Percentiles rank a stretch among this genome's conserved stretches.
These are phyloP conservation scores for Clarireedia monteithiana DNA, from an alignment of 2,329 filamentous ascomycete genomes.

Conservation along the genomic window DNA sequence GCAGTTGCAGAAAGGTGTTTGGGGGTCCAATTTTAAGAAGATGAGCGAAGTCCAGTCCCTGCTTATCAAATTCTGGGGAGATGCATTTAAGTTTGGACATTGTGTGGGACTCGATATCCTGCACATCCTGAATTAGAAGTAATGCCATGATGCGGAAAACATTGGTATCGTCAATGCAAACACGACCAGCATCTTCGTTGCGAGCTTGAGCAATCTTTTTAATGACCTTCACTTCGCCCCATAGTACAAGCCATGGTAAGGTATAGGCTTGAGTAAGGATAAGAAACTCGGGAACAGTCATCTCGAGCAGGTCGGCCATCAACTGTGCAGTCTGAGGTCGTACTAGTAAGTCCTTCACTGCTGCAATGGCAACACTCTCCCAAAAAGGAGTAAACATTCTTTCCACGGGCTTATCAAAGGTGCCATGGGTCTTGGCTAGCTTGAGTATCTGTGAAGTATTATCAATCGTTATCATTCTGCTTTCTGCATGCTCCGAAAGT, in stretches of 20 bases:
- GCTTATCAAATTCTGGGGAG: slow-evolving; percentile 60
- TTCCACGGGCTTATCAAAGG: slow-evolving; percentile 53
- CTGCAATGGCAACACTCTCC: slow-evolving; percentile 73
- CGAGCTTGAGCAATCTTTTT: slow-evolving; percentile 73
- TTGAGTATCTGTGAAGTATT: slow-evolving; percentile 50
- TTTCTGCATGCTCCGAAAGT: background rate
- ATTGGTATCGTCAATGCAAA: slow-evolving; percentile 49
- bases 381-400: slow-evolving; percentile 81
- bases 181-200: slow-evolving; percentile 51
- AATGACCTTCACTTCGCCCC: slow-evolving; percentile 69
- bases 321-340: slow-evolving; percentile 76
- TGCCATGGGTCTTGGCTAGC: slow-evolving; percentile 58
- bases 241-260: slow-evolving; percentile 77
- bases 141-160: slow-evolving; percentile 51
- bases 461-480: background rate
- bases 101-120: slow-evolving; percentile 54
- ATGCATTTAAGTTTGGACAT: slow-evolving; percentile 62
- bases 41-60: slow-evolving; percentile 45
- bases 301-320: slow-evolving; percentile 72
- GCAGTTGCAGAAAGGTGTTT: slow-evolving; percentile 67
- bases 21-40: slow-evolving; percentile 71
- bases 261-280: slow-evolving; percentile 71
- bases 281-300: slow-evolving; percentile 67
- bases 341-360: slow-evolving; percentile 72
- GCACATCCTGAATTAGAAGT: slow-evolving; percentile 48